Base-by-base conservation (phyloP, 805 yeast species). In the Barnettozyma sp. region DNA sequence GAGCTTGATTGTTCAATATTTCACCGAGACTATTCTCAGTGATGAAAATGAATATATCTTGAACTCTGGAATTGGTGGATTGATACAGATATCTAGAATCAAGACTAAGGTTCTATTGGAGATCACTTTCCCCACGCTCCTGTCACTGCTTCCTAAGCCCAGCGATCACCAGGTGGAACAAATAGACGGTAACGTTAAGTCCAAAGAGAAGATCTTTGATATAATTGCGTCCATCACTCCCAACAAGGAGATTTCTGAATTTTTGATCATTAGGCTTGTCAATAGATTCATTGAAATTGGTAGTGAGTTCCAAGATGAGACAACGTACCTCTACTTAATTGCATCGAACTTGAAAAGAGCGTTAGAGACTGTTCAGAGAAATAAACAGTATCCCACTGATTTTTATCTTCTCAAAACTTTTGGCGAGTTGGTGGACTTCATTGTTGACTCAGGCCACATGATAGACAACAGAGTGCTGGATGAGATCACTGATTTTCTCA, bases 1-100 rank as follows among this genome's bases (percentile, higher is more conserved):
- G 19, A 70, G 75, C 20, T 58, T 83, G 35, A 62, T 83, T 6
- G 72, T 80, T 22, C 83, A 75, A 44, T 75, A 78, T 46, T 60
- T 85, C 24, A 75, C 74, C 4, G 87, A 79, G 27, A 69, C 76
- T 11, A 62, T 83, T 7, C 54, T 78, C n/a, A 58, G 36, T 12
- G 76, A 68, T 42, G 64, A 58, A 10, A 69, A 73, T 27, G 72
- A 71, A 26, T 63, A 71, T 17, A 68, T 83, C 1, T 65, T 71
- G 26, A 60, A 59, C 13, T 76, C 76, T 11, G 66, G 78, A 11
- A 52, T 81, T 17, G 67, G 61, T 8, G 78, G 86, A 0, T 56
- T 87, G 33, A 66, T 70, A 6, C 58, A 57, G 10, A 48, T 79
- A 3, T 35, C 52, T 2, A 66, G 74, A n/a, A 48, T 56, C 7